phyloP scores from a whole-genome alignment of 1,284 basidiomycete genomes.

The Exsudoporus floridanus region DNA sequence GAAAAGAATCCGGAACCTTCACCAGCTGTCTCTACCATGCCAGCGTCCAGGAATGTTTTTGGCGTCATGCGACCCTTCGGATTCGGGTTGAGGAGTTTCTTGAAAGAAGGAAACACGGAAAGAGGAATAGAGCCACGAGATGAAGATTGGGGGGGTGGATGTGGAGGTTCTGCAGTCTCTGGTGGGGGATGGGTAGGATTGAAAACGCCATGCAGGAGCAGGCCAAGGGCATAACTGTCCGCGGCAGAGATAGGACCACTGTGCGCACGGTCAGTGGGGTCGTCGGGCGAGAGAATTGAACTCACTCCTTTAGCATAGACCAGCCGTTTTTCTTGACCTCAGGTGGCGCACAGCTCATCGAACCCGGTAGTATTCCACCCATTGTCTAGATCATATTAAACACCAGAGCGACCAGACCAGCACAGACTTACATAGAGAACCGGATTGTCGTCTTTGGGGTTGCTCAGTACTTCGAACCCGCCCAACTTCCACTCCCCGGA shows the following conservation, averaged over 20 bases:
- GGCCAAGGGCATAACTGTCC: slow-evolving; percentile 85
- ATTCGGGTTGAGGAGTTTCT: slow-evolving; percentile 87
- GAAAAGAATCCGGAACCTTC: slow-evolving; percentile 78
- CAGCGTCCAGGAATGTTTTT: slow-evolving; percentile 76
- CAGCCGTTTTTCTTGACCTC: slow-evolving; percentile 93
- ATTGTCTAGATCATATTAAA: slow-evolving; percentile 53
- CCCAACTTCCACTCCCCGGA: slow-evolving; percentile 97
- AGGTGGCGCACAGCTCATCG: slow-evolving; percentile 65
- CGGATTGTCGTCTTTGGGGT: slow-evolving; percentile 71
- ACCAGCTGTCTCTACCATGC: slow-evolving; percentile 64
- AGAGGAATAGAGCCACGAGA: slow-evolving; percentile 79
- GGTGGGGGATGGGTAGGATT: slow-evolving; percentile 77
- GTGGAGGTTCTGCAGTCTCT: slow-evolving; percentile 66
- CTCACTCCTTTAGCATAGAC: slow-evolving; percentile 80
- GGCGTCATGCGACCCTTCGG: slow-evolving; percentile 76
- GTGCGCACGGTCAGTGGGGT: slow-evolving; percentile 6
- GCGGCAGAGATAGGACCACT: slow-evolving; percentile 72
- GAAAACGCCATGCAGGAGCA: slow-evolving; percentile 84
- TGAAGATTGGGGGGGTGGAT: slow-evolving; percentile 68
- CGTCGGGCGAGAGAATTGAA: slow-evolving; percentile 7
- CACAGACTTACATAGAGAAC: slow-evolving; percentile 72
- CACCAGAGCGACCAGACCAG: slow-evolving; percentile 2
- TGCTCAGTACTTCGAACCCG: slow-evolving; percentile 90
- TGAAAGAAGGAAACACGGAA: slow-evolving; percentile 78
- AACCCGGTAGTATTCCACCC: slow-evolving; percentile 66